Percentiles rank a stretch among this genome's conserved stretches.
Conservation (phyloP, 2,329 filamentous ascomycete genomes). For the Paecilomyces niveus region DNA sequence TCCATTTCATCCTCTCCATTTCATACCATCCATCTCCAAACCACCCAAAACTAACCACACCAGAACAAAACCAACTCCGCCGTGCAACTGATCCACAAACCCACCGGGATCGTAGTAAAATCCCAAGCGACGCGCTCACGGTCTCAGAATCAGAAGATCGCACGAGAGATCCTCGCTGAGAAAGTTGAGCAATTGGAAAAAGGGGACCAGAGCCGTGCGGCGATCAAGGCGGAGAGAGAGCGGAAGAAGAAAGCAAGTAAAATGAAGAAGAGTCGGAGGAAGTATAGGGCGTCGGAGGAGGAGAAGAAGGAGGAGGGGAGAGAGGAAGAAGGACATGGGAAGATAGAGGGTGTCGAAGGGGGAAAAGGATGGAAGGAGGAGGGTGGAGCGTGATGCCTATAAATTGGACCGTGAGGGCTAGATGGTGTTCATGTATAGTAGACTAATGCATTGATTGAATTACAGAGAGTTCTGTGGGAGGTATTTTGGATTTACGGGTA, state of each 20-base stretch:
- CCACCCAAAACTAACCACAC: neutral
- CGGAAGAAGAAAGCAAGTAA: constrained; percentile 49
- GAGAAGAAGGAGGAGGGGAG: constrained; percentile 10
- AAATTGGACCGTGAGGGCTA: neutral
- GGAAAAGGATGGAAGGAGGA: neutral
- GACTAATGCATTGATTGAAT: neutral
- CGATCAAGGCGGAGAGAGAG: constrained; percentile 78
- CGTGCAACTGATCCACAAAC: constrained; percentile 83
- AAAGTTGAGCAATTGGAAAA: constrained; percentile 67
- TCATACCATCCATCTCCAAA: neutral
- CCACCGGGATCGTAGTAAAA: constrained; percentile 89
- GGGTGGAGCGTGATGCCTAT: neutral
- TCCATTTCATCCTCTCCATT: neutral
- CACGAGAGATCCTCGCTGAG: constrained; percentile 68
- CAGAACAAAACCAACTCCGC: constrained; percentile 94
- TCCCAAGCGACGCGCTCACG: constrained; percentile 85
- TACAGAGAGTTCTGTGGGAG: neutral
- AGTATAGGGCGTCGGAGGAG: constrained; percentile 34
- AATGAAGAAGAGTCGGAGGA: constrained; percentile 37
- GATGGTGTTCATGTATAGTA: neutral
- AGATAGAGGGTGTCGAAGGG: constrained; percentile 3
- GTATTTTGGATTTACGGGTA: neutral
- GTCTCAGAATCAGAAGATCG: constrained; percentile 79
- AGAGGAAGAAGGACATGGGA: constrained; percentile 7
- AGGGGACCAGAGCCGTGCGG: constrained; percentile 67